Conservation (phyloP, 495 filamentous ascomycete species). For the Polyplosphaeria fusca region DNA sequence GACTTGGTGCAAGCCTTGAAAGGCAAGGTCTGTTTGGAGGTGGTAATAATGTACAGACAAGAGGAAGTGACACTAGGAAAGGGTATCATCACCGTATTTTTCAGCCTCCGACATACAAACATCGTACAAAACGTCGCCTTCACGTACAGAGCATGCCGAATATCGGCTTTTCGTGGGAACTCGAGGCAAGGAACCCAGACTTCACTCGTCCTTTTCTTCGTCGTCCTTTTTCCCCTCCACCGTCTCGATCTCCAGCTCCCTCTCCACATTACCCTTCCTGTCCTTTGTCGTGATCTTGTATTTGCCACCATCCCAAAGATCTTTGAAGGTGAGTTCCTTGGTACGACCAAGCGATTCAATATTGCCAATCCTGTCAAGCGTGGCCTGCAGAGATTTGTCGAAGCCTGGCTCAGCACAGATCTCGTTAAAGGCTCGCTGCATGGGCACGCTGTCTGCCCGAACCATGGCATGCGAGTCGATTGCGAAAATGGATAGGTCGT, state of each 20-base stretch:
- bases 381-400: constrained; percentile 74
- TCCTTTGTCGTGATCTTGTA: constrained; percentile 66
- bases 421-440: constrained; percentile 86
- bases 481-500: constrained; percentile 91
- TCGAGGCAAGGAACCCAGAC: neutral
- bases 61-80: constrained; percentile 3
- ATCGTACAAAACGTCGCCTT: neutral
- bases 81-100: constrained; percentile 2
- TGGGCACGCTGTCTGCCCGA: constrained; percentile 79
- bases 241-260: constrained; percentile 39
- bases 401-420: constrained; percentile 73
- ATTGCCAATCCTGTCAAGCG: constrained; percentile 74
- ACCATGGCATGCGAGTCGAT: constrained; percentile 87
- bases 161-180: neutral
- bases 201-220: constrained; percentile 14
- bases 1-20: too few relatives aligned
- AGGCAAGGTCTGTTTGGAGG: too few relatives aligned
- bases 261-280: constrained; percentile 45
- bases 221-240: constrained; percentile 33
- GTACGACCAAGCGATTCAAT: constrained; percentile 94
- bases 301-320: constrained; percentile 69
- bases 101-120: neutral
- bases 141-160: too few relatives aligned
- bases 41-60: neutral
- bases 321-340: constrained; percentile 86